These are phyloP conservation scores for Carex cristatella DNA, from an alignment of 176 grass and related monocot species.

Conservation along the genomic window DNA sequence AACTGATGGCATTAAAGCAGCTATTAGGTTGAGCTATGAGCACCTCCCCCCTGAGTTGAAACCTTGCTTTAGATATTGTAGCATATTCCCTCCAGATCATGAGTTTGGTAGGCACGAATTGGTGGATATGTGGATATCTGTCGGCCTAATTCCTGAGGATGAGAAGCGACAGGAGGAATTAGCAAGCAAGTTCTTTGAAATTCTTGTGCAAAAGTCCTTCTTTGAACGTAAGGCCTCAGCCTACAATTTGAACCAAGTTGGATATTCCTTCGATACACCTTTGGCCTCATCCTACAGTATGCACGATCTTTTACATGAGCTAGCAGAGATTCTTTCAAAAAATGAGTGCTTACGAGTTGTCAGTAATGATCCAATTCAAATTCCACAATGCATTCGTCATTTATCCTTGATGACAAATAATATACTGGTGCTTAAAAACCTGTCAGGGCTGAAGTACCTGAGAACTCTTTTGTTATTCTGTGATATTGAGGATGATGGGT, in stretches of 20 bases:
- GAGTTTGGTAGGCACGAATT: not conserved
- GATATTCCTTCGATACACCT: too few species aligned
- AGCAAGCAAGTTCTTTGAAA: not conserved
- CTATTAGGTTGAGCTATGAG: slow-evolving; percentile 22
- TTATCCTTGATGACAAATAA: not conserved
- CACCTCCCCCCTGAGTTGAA: slow-evolving; percentile 12
- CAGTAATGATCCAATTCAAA: not conserved
- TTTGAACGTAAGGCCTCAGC: not conserved
- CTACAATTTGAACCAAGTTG: not conserved
- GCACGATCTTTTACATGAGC: slow-evolving; percentile 30
- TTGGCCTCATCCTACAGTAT: not conserved
- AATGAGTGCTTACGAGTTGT: slow-evolving; percentile 19
- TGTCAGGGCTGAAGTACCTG: slow-evolving; percentile 12
- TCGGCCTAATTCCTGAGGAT: not conserved
- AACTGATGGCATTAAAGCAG: not conserved
- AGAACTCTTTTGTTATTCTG: slow-evolving; percentile 14
- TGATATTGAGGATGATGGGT: slow-evolving; percentile 6
- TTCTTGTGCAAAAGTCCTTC: slow-evolving; percentile 20
- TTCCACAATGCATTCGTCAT: slow-evolving; percentile 16
- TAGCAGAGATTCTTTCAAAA: slow-evolving; percentile 3
- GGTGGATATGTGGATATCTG: slow-evolving; percentile 11
- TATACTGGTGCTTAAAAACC: not conserved
- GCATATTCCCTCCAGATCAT: slow-evolving; percentile 19
- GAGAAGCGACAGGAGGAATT: not conserved
- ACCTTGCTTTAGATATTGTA: slow-evolving; percentile 22